Conservation (phyloP, 1,139 yeast species). For the Geotrichum phurueaensis region DNA sequence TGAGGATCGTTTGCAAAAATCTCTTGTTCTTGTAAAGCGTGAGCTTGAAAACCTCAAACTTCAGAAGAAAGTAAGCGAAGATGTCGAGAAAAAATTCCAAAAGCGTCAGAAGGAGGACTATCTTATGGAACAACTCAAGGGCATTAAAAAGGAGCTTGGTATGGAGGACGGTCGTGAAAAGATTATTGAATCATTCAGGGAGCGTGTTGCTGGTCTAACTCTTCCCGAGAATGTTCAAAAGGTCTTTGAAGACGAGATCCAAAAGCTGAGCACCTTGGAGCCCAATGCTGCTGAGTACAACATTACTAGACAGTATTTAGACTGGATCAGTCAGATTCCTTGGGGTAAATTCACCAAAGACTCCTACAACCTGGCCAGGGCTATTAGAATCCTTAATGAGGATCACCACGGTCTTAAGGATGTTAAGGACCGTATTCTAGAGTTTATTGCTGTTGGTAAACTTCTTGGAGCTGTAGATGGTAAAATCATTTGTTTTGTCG, state of each 20-base stretch:
- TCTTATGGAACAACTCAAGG: constrained; percentile 60
- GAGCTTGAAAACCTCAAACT: constrained; percentile 69
- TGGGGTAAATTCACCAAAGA: constrained; percentile 89
- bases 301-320: constrained; percentile 82
- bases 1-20: constrained; percentile 67
- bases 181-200: constrained; percentile 68
- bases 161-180: constrained; percentile 83
- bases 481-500: constrained; percentile 87
- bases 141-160: constrained; percentile 85
- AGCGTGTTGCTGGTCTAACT: constrained; percentile 63
- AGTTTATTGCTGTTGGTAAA: constrained; percentile 59
- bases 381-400: constrained; percentile 58
- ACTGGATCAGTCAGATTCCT: constrained; percentile 90
- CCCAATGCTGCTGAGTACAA: constrained; percentile 79
- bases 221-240: constrained; percentile 65
- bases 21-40: constrained; percentile 70
- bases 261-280: constrained; percentile 61
- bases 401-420: constrained; percentile 82
- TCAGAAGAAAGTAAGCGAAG: constrained; percentile 59
- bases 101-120: constrained; percentile 64
- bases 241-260: constrained; percentile 80
- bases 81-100: constrained; percentile 59
- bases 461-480: constrained; percentile 86
- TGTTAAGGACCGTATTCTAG: constrained; percentile 74
- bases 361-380: constrained; percentile 67